Percentiles rank a stretch among this genome's conserved stretches.
Evolutionary conservation across 345 rosid species (phyloP).

Genomic region (Crucihimalaya himalaica): DNA sequence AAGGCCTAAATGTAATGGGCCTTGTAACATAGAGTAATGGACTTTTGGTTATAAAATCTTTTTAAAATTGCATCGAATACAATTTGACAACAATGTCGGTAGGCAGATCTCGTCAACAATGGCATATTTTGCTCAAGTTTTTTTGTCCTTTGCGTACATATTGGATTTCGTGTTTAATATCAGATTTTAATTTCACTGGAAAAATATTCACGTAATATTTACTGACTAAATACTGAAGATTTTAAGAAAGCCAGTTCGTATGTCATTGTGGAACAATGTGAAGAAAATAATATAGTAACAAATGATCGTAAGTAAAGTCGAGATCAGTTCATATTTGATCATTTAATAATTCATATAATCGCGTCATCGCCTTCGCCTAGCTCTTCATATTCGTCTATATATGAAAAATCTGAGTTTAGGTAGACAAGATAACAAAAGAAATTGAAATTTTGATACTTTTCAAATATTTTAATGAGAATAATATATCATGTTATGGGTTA

Average conservation of each 20-base stretch:
- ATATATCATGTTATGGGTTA: slow-evolving; percentile 26
- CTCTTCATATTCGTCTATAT: neutral
- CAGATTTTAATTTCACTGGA: neutral
- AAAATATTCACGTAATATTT: neutral
- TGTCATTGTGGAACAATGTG: neutral
- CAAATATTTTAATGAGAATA: neutral
- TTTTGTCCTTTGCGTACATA: neutral
- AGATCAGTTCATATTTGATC: neutral
- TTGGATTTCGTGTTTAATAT: neutral
- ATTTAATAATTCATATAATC: neutral
- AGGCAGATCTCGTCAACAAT: neutral
- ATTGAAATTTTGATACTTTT: neutral
- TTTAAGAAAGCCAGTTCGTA: neutral
- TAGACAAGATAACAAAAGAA: slow-evolving; percentile 1
- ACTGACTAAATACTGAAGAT: neutral
- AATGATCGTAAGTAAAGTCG: neutral
- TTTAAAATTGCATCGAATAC: neutral
- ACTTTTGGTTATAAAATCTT: neutral
- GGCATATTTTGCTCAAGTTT: neutral
- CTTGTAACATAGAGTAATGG: neutral
- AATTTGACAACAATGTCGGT: slow-evolving; percentile 26
- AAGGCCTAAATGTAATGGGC: neutral
- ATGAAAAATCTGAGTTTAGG: neutral
- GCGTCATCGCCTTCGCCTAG: neutral
- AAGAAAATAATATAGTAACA: neutral